phyloP scores from a whole-genome alignment of 2,329 filamentous ascomycete genomes.

The Alternaria consortialis region DNA sequence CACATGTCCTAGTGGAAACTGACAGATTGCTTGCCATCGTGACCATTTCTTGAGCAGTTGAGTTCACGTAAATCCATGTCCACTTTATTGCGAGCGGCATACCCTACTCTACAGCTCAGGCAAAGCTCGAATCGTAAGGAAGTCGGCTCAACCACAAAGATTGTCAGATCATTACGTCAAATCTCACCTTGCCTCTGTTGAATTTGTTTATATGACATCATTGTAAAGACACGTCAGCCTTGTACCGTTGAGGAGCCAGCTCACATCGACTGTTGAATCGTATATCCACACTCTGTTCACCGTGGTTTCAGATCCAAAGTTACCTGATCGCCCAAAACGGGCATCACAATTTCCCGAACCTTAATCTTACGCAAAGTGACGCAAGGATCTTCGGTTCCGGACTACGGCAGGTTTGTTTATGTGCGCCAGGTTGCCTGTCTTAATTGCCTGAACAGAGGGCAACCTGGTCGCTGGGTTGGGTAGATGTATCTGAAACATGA shows the following conservation, averaged over 20 bases:
- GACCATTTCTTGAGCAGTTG: not conserved
- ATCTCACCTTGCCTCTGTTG: not conserved
- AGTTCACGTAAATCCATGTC: not conserved
- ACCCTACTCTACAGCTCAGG: not conserved
- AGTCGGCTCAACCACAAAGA: not conserved
- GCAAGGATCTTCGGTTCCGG: not conserved
- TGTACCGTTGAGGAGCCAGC: constrained; percentile 1
- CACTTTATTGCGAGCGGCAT: not conserved
- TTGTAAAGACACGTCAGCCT: constrained; percentile 4
- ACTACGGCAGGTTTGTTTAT: not conserved
- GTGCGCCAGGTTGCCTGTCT: constrained; percentile 2
- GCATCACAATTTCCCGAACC: constrained; percentile 12
- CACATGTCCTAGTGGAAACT: not conserved
- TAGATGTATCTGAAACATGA: constrained; percentile 14
- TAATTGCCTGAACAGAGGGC: not conserved
- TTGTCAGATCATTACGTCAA: not conserved
- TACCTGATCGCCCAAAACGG: constrained; percentile 12
- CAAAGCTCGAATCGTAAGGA: not conserved
- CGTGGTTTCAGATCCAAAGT: constrained; percentile 12
- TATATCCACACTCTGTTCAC: constrained; percentile 2
- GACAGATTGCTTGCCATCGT: not conserved
- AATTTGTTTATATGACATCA: constrained; percentile 1
- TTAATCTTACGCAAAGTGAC: not conserved
- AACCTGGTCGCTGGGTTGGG: constrained; percentile 4
- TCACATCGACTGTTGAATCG: constrained; percentile 3